Evolutionary conservation across 2,329 filamentous ascomycete species (phyloP).

Genomic region (Magnaporthales sp.): DNA sequence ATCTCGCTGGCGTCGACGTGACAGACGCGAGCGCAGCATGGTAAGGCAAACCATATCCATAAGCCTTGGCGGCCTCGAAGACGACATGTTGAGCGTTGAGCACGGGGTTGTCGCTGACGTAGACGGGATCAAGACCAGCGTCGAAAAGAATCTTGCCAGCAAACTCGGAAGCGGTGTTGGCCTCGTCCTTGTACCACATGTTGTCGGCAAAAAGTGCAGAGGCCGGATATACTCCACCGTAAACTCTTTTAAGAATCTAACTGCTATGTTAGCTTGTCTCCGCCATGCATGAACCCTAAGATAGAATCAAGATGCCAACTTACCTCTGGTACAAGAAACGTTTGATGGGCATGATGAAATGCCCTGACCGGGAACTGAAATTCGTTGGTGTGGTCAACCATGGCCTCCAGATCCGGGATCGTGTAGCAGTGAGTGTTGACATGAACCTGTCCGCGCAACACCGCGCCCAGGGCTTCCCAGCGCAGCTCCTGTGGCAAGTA

Average conservation of each 20-base stretch:
- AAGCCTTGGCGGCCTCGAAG: conserved; percentile 53
- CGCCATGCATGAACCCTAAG: neutral
- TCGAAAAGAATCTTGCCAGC: conserved; percentile 60
- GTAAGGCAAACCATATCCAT: conserved; percentile 52
- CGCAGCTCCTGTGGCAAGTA: conserved; percentile 55
- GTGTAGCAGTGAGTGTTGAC: conserved; percentile 68
- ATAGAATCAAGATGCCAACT: conserved; percentile 9
- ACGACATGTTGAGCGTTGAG: conserved; percentile 62
- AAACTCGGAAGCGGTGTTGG: conserved; percentile 55
- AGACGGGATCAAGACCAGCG: conserved; percentile 54
- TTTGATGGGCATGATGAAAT: conserved; percentile 63
- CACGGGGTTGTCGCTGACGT: conserved; percentile 64
- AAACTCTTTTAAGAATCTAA: conserved; percentile 46
- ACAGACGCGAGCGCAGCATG: conserved; percentile 50
- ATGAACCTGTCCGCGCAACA: conserved; percentile 57
- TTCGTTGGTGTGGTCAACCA: conserved; percentile 63
- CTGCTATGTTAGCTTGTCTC: neutral
- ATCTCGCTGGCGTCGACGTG: conserved; percentile 48
- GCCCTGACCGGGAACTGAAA: conserved; percentile 59
- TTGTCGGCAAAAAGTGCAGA: conserved; percentile 49
- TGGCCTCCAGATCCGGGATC: conserved; percentile 58
- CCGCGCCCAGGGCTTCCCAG: conserved; percentile 56
- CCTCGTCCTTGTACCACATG: conserved; percentile 64
- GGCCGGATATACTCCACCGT: conserved; percentile 26
- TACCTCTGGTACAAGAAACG: conserved; percentile 56